These are phyloP conservation scores for Hericium erinaceus DNA, from an alignment of 768 basidiomycete genomes.

Conservation along the genomic window DNA sequence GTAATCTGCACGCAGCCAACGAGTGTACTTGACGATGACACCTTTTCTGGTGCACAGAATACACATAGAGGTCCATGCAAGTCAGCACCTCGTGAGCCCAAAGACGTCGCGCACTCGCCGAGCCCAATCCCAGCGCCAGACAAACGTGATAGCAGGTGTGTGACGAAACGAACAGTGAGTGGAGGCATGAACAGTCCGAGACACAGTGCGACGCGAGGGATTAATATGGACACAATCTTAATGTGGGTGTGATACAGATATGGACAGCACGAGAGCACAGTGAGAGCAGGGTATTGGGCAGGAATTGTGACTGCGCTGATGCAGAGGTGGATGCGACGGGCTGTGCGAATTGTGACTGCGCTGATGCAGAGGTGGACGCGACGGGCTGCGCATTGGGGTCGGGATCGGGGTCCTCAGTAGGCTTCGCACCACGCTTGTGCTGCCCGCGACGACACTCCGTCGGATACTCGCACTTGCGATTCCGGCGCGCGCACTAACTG, in stretches of 20 bases:
- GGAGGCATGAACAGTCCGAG: background rate
- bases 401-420: constrained; percentile 1
- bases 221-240: background rate
- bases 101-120: no score
- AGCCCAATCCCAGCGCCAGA: background rate
- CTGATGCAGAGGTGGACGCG: background rate
- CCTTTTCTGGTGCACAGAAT: no score
- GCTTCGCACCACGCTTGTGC: constrained; percentile 11
- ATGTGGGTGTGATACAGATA: background rate
- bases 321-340: background rate
- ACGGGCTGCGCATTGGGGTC: background rate
- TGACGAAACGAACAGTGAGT: background rate
- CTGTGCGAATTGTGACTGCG: background rate
- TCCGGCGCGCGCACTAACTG: constrained; percentile 14
- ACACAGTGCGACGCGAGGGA: background rate
- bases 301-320: background rate
- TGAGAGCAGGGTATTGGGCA: background rate
- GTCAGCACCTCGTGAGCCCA: no score
- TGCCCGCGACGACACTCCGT: constrained; percentile 15
- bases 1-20: no score
- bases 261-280: background rate
- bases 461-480: constrained; percentile 15
- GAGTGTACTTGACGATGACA: no score
- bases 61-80: no score
- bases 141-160: background rate